These are phyloP conservation scores for Epichloe gansuensis DNA, from an alignment of 2,329 filamentous ascomycete genomes.

Conservation along the genomic window DNA sequence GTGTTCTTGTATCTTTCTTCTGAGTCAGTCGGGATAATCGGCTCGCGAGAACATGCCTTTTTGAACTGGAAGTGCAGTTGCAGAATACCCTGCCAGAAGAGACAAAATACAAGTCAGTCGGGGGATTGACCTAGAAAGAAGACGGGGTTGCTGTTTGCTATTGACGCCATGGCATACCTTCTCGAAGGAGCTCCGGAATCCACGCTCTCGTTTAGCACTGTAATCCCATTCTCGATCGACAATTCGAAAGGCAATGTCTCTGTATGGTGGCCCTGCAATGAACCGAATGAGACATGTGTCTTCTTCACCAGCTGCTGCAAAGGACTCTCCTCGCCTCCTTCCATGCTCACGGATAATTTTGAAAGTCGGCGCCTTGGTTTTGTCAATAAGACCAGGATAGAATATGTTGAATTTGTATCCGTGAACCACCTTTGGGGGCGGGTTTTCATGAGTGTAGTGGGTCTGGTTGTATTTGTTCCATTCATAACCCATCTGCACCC, in stretches of 20 bases:
- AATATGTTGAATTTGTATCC: constrained; percentile 99
- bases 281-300: constrained; percentile 96
- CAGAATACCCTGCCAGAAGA: constrained; percentile 41
- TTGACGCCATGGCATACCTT: constrained; percentile 50
- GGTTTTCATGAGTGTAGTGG: constrained; percentile 97
- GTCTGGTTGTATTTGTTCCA: constrained; percentile 99
- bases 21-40: not conserved
- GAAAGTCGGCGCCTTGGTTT: constrained; percentile 86
- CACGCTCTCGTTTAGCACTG: constrained; percentile 84
- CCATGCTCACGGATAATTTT: constrained; percentile 91
- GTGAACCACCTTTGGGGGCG: constrained; percentile 96
- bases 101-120: not conserved
- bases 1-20: not conserved
- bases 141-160: constrained; percentile 7
- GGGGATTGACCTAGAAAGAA: constrained; percentile 3
- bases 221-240: constrained; percentile 99
- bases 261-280: constrained; percentile 87
- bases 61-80: constrained; percentile 99
- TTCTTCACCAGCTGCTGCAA: constrained; percentile 86
- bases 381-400: constrained; percentile 94
- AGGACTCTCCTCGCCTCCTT: constrained; percentile 76
- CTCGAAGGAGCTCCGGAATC: constrained; percentile 93
- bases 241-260: constrained; percentile 93
- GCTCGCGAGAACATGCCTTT: constrained; percentile 45
- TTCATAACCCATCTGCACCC: constrained; percentile 97